Percentiles rank a stretch among this genome's conserved stretches.
These are phyloP conservation scores for Talaromyces wortmannii DNA, from an alignment of 495 filamentous ascomycete species.

Conservation along the genomic window DNA sequence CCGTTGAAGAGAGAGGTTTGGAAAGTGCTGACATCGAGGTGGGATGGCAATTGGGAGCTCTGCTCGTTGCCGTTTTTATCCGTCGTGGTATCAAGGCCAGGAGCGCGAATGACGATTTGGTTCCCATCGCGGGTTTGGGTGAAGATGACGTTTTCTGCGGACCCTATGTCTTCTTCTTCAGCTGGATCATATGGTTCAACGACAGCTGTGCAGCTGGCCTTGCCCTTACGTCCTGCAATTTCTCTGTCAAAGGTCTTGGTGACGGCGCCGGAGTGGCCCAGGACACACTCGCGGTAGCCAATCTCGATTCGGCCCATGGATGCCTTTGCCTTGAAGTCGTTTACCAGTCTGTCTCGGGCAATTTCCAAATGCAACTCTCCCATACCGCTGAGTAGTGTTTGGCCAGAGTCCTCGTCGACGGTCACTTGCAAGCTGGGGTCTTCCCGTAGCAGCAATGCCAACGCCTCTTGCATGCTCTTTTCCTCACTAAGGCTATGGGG, in stretches of 20 bases:
- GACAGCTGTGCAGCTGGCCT: constrained; percentile 64
- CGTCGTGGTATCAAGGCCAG: constrained; percentile 31
- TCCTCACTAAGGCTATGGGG: constrained; percentile 71
- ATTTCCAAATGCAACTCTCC: constrained; percentile 98
- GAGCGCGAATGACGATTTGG: constrained; percentile 48
- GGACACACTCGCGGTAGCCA: constrained; percentile 79
- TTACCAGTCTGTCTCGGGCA: constrained; percentile 76
- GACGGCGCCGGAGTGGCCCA: constrained; percentile 42
- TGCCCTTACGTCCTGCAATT: constrained; percentile 70
- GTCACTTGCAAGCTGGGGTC: constrained; percentile 88
- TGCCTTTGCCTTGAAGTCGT: constrained; percentile 84
- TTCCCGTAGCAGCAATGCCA: constrained; percentile 76
- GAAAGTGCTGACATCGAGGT: constrained; percentile 49
- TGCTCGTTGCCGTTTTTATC: constrained; percentile 29
- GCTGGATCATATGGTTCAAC: constrained; percentile 52
- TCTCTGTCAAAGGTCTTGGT: constrained; percentile 67
- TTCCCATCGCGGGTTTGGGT: constrained; percentile 42
- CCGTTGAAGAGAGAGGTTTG: constrained; percentile 69
- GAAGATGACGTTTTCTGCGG: constrained; percentile 18
- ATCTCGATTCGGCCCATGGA: constrained; percentile 92
- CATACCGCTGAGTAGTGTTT: constrained; percentile 93
- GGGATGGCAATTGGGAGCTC: constrained; percentile 22
- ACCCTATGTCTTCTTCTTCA: constrained; percentile 8
- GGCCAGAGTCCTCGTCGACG: constrained; percentile 83
- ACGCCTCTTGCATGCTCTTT: constrained; percentile 67